Conservation (phyloP, 495 filamentous ascomycete species). For the Trichoderma gamsii region DNA sequence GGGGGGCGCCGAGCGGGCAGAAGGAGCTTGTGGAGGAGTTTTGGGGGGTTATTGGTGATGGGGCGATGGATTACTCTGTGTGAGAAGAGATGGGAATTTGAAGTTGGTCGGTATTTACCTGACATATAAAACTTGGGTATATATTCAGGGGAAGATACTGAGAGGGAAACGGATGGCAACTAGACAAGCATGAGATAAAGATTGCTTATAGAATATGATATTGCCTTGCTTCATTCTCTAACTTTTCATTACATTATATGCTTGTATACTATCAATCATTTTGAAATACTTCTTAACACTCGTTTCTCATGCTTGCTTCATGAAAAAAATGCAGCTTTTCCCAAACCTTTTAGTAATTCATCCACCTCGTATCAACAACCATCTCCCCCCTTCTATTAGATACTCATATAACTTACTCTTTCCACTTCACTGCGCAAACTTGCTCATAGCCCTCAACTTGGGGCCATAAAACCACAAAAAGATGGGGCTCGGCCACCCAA, state of each 20-base stretch:
- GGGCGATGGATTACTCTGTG: constrained; percentile 48
- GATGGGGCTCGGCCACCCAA: constrained; percentile 46
- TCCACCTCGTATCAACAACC: background rate
- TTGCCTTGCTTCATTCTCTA: background rate
- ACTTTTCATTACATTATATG: constrained; percentile 1
- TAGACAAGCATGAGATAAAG: background rate
- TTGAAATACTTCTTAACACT: background rate
- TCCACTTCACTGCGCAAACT: constrained; percentile 21
- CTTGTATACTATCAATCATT: background rate
- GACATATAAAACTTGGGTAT: background rate
- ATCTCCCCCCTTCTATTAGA: background rate
- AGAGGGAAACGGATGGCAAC: background rate
- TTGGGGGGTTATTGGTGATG: constrained; percentile 53
- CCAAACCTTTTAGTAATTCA: background rate
- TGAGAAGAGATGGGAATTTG: constrained; percentile 16
- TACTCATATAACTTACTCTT: background rate
- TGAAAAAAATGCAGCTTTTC: background rate
- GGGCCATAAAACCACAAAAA: constrained; percentile 46
- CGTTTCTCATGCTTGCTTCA: background rate
- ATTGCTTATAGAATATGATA: background rate
- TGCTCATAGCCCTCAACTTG: constrained; percentile 24
- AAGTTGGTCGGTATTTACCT: too few relatives aligned
- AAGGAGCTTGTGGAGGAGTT: constrained; percentile 75
- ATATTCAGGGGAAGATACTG: too few relatives aligned
- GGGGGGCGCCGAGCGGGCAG: constrained; percentile 60